Evolutionary conservation across 2,329 filamentous ascomycete species (phyloP).

Genomic region (Cordyceps cicadae): DNA sequence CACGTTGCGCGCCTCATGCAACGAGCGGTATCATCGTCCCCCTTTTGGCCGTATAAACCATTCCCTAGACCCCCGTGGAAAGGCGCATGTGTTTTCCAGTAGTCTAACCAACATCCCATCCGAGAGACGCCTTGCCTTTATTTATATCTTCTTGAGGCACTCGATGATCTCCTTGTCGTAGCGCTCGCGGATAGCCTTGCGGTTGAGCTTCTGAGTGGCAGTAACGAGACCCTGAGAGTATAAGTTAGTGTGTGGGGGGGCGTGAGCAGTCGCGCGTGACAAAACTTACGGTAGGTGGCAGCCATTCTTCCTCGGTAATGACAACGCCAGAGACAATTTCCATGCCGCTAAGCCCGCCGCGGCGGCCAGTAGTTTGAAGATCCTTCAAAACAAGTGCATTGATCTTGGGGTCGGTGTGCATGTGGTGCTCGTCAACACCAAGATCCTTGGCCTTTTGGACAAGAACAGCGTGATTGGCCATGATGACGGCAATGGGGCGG

Average conservation of each 20-base stretch:
- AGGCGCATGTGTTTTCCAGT: not conserved
- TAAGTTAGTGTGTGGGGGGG: conserved; percentile 15
- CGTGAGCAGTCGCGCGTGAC: too few species aligned
- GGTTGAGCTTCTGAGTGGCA: conserved; percentile 54
- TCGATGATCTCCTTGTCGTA: conserved; percentile 45
- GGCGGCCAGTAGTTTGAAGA: conserved; percentile 55
- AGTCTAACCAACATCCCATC: conserved; percentile 1
- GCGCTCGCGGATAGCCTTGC: conserved; percentile 40
- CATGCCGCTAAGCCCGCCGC: conserved; percentile 58
- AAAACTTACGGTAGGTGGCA: conserved; percentile 67
- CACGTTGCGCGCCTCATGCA: conserved; percentile 6
- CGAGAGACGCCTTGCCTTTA: not conserved
- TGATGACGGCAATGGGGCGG: conserved; percentile 75
- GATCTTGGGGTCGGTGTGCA: conserved; percentile 61
- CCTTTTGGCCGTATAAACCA: not conserved
- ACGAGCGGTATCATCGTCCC: conserved; percentile 16
- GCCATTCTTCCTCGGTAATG: conserved; percentile 81
- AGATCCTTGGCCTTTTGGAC: conserved; percentile 49
- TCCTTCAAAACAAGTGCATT: conserved; percentile 56
- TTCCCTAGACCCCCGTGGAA: conserved; percentile 2
- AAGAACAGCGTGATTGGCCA: conserved; percentile 56
- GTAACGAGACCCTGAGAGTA: conserved; percentile 45
- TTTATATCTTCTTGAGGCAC: conserved; percentile 23
- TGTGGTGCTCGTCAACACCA: conserved; percentile 58
- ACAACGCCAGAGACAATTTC: conserved; percentile 72